A percentile compares a stretch with the other conserved stretches of the same genome.
Evolutionary conservation across 2,329 filamentous ascomycete genomes (phyloP).

Genomic region (Aspergillus eucalypticola): DNA sequence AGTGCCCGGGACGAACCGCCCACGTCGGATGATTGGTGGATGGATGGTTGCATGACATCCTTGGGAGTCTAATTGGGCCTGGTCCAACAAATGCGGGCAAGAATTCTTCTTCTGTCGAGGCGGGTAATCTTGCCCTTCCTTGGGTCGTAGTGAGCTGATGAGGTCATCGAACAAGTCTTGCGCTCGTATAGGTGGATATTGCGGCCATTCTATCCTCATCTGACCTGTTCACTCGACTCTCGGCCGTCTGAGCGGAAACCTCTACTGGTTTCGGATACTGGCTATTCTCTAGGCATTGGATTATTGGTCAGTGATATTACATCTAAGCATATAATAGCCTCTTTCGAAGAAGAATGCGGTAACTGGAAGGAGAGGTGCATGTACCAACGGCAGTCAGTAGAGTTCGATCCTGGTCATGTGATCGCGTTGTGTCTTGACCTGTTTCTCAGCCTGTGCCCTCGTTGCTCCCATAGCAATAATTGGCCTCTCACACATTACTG

Average conservation of each 20-base stretch:
- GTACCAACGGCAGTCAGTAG: neutral
- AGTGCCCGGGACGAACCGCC: neutral
- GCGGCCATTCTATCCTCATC: neutral
- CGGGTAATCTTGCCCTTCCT: neutral
- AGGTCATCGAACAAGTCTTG: neutral
- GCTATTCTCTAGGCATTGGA: too few relatives aligned
- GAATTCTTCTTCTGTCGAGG: neutral
- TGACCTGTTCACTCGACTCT: neutral
- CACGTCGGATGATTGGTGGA: neutral
- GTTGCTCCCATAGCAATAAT: neutral
- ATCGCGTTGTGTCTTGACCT: neutral
- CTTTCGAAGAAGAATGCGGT: neutral
- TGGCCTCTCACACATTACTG: too few relatives aligned
- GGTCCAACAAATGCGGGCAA: neutral
- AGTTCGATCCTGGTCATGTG: neutral
- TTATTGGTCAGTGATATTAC: too few relatives aligned
- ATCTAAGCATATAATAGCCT: neutral
- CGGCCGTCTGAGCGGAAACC: too few relatives aligned
- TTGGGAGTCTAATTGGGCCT: too few relatives aligned
- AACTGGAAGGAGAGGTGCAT: too few relatives aligned
- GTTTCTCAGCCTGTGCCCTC: neutral
- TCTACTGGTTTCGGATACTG: too few relatives aligned
- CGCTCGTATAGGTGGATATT: neutral
- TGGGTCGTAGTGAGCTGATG: neutral
- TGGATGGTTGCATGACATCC: neutral